These are phyloP conservation scores for Cyclotella choctawhatcheeana DNA, from an alignment of 108 stramenopile species.

Conservation along the genomic window DNA sequence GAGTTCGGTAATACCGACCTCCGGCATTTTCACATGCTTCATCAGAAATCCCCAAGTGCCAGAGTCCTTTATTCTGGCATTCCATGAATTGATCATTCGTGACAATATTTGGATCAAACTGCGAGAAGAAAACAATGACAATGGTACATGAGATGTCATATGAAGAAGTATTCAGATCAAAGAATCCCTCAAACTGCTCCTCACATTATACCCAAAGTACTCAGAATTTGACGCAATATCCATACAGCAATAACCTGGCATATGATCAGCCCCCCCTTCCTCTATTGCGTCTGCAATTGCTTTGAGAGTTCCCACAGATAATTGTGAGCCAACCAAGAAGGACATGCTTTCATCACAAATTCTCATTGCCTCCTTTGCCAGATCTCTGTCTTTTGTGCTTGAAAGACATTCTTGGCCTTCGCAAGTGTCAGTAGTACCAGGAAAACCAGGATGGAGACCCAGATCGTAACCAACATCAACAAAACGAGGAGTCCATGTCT, in stretches of 20 bases:
- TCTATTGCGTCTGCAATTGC: not conserved
- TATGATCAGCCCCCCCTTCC: not conserved
- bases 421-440: not conserved
- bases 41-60: constrained; percentile 1
- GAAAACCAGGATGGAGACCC: not conserved
- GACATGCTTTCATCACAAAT: constrained; percentile 6
- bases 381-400: not conserved
- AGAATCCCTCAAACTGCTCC: not conserved
- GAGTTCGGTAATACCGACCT: not conserved
- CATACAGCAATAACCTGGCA: constrained; percentile 3
- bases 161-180: not conserved
- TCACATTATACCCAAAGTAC: not conserved
- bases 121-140: not conserved
- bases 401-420: not conserved
- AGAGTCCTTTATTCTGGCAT: constrained; percentile 10
- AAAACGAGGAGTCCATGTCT: not conserved
- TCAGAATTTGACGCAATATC: not conserved
- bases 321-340: not conserved
- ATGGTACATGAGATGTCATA: not conserved
- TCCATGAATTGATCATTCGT: not conserved
- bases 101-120: not conserved
- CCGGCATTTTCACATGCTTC: constrained; percentile 20
- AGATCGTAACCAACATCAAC: not conserved
- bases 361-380: not conserved
- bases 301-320: constrained; percentile 5